These are phyloP conservation scores for Tetradesmus lagerheimii DNA, from an alignment of 139 green algal genomes.

Conservation along the genomic window DNA sequence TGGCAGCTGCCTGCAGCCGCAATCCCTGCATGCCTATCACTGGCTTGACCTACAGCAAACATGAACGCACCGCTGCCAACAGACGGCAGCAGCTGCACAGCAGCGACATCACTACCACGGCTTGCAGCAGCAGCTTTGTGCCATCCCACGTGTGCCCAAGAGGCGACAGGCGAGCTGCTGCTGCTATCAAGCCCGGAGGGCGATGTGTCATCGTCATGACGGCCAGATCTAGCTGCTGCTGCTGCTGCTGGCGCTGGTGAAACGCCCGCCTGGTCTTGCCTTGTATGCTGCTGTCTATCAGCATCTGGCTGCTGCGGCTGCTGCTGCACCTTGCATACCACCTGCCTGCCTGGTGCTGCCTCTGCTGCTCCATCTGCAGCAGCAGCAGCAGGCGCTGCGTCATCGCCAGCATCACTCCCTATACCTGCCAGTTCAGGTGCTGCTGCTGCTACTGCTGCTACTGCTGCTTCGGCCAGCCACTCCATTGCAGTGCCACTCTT, in stretches of 20 bases:
- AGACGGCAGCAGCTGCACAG: background rate
- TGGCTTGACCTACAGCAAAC: slow-evolving; percentile 13
- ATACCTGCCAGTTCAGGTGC: background rate
- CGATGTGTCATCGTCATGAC: background rate
- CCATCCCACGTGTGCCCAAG: background rate
- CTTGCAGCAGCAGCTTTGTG: background rate
- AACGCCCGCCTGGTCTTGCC: background rate
- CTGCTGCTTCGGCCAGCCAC: slow-evolving; percentile 6
- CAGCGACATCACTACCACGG: background rate
- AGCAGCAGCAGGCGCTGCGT: background rate
- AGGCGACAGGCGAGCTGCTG: background rate
- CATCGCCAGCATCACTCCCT: background rate
- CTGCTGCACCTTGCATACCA: background rate
- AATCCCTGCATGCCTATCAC: too few species aligned
- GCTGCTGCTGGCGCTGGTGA: background rate
- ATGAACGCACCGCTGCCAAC: slow-evolving; percentile 19
- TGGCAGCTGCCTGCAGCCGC: background rate
- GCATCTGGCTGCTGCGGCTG: background rate
- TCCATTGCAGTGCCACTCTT: background rate
- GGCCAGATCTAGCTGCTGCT: background rate
- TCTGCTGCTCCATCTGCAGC: background rate
- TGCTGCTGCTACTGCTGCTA: background rate
- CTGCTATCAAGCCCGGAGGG: background rate
- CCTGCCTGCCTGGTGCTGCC: background rate
- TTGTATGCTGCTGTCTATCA: background rate